phyloP scores from a whole-genome alignment of 495 filamentous ascomycete species.

The Pseudomonodictys pantanalensis region DNA sequence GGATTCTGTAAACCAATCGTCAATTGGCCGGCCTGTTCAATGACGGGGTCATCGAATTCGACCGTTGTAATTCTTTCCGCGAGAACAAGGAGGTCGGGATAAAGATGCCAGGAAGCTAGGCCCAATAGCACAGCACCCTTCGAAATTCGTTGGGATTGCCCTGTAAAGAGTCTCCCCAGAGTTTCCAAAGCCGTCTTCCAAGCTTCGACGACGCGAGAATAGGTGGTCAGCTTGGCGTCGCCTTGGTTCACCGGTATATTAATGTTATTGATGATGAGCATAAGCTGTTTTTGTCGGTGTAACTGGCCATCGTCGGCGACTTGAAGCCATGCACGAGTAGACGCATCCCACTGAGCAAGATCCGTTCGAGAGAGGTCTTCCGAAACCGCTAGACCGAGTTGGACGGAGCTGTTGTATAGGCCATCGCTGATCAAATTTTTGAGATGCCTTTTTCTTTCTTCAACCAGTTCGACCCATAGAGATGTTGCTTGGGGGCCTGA shows the following conservation, averaged over 20 bases:
- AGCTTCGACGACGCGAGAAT: neutral
- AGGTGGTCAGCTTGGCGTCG: neutral
- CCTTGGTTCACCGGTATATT: neutral
- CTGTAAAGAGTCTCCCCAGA: neutral
- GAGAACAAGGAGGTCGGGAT: neutral
- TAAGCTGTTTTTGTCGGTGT: neutral
- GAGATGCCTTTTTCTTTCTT: neutral
- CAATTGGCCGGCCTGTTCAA: no score
- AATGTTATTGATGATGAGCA: neutral
- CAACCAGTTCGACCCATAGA: neutral
- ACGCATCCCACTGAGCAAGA: neutral
- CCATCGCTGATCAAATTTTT: neutral
- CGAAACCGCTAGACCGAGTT: neutral
- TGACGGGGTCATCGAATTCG: no score
- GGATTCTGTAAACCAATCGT: no score
- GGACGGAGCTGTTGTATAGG: no score
- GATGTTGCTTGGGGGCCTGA: neutral
- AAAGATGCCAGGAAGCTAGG: neutral
- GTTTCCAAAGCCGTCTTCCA: neutral
- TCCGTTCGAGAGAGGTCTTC: neutral
- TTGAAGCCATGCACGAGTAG: neutral
- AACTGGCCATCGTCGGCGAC: neutral
- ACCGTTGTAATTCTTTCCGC: no score
- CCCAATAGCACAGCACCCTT: neutral
- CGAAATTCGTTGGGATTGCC: neutral